Base-by-base conservation (phyloP, 768 basidiomycete species). In the Mycena indigotica region DNA sequence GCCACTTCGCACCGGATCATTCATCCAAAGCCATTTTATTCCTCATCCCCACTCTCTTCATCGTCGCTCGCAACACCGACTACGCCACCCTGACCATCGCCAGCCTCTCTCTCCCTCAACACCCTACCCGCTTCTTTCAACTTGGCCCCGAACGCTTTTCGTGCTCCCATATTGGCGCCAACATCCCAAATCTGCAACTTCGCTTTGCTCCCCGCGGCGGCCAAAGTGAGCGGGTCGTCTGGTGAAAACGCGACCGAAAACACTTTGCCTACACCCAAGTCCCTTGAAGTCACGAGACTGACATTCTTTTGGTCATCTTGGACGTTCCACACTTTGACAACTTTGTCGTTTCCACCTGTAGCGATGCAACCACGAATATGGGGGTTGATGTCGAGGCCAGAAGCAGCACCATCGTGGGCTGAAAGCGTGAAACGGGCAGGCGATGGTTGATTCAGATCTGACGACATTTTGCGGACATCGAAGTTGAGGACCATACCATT, bases 121-220 rank as follows among this genome's bases (percentile, higher is more conserved):
- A 75, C 77, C 62, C 80, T 82, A 0, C 93, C 93, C 2, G 88
- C 86, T 60, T 85, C 84, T 17, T 80, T 78, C 28, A 99, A 75
- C 72, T 95, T 93, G 5, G 81, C 73, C 0, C 85, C 87, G 53
- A 98, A 95, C 0, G 88, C 87, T 67, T 91, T 92, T 48, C 95
- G 80, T 10, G 85, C 92, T 24, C 91, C 91, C 17, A 79, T 74
- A 69, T 92, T 98, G 4, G 91, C 83, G 10, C 87, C 91, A 38
- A 96, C 82, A 67, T 99, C 96, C 96, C 96, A 99, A 16, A 99
- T 79, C 70, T 98, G 96, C 5, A 99, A 72, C 69, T 89, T 94
- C 1, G 93, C 96, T 67, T 93, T 91, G 2, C 93, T 95, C 13
- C 97, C 97, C 28, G 91, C 96, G 3, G 94, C 95, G 2, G 95